Evolutionary conservation across 2,329 filamentous ascomycete genomes (phyloP), one percentile per base, ranked within the genome.

Genomic region (Nemania bipapillata): DNA sequence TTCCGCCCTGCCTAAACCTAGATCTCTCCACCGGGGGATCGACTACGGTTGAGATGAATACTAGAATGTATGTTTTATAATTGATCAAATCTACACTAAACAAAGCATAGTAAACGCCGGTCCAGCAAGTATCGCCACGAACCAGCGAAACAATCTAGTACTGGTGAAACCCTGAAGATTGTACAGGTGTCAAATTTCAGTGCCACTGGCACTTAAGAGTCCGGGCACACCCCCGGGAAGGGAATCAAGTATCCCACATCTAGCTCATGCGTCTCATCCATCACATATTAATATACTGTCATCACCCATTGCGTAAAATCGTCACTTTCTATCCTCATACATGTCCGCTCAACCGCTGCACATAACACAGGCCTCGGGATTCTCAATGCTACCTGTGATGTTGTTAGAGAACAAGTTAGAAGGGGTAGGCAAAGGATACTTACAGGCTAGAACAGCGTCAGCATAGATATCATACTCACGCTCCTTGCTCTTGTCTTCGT

Each of bases 391-490:
- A 86, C 90, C 90, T 92, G 68, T 76, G 50, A 32, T 30, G 17
- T 76, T 74, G 78, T 85, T 77, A 82, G 77, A 69, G 30, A 63
- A 7, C 15, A 20, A 20, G 45, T 35, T n/a, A 1, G 15, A 24
- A 24, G n/a, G 9, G 20, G 1, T 8, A 35, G 20, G 15, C 26
- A 1, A 37, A 37, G n/a, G 47, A 20, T 11, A 86, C 89, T 90
- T 85, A 91, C 96, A 99, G 76, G 90, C 89, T 79, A 99, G 85
- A 17, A 92, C 94, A 66, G 94, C 93, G 75, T 98, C 92, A 0
- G 95, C 95, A 81, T 97, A 99, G 75, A 99, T 99, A 79, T 99
- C 95, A 58, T 89, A 89, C 80, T 97, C 94, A 11, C 92, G 88
- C 73, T 91, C 90, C 72, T 90, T 88, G 77, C 87, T 93, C 71